These are phyloP conservation scores for Combretum micranthum DNA, from an alignment of 345 rosid genomes.

Conservation along the genomic window DNA sequence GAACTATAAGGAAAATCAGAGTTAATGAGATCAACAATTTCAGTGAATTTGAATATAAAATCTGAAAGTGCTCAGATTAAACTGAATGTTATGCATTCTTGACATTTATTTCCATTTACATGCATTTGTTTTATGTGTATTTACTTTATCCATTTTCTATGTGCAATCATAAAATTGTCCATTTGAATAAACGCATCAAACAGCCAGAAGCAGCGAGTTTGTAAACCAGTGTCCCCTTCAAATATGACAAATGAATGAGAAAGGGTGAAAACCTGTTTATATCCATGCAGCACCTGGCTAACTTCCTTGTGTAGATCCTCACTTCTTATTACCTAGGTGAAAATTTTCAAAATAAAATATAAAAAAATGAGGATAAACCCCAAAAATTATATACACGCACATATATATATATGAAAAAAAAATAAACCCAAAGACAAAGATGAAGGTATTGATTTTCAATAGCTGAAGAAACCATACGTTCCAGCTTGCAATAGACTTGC, in stretches of 20 bases:
- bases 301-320: constrained; percentile 81
- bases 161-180: too few relatives aligned
- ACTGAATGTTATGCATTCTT: too few relatives aligned
- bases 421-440: not conserved
- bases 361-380: not conserved
- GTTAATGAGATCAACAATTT: too few relatives aligned
- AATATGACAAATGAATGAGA: not conserved
- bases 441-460: too few relatives aligned
- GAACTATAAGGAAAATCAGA: too few relatives aligned
- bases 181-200: too few relatives aligned
- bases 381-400: too few relatives aligned
- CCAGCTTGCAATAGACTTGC: constrained; percentile 97
- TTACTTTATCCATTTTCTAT: too few relatives aligned
- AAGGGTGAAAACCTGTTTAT: constrained; percentile 56
- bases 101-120: too few relatives aligned
- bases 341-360: constrained; percentile 1
- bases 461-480: constrained; percentile 49
- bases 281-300: constrained; percentile 86
- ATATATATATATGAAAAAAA: not conserved
- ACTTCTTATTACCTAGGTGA: constrained; percentile 68
- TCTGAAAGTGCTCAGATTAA: too few relatives aligned
- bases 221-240: not conserved
- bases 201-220: not conserved
- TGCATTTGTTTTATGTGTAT: too few relatives aligned
- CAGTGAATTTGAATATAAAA: too few relatives aligned